Percentiles rank a stretch among this genome's conserved stretches.
phyloP scores from a whole-genome alignment of 352 stramenopile species.

The Globisporangium megalacanthum region DNA sequence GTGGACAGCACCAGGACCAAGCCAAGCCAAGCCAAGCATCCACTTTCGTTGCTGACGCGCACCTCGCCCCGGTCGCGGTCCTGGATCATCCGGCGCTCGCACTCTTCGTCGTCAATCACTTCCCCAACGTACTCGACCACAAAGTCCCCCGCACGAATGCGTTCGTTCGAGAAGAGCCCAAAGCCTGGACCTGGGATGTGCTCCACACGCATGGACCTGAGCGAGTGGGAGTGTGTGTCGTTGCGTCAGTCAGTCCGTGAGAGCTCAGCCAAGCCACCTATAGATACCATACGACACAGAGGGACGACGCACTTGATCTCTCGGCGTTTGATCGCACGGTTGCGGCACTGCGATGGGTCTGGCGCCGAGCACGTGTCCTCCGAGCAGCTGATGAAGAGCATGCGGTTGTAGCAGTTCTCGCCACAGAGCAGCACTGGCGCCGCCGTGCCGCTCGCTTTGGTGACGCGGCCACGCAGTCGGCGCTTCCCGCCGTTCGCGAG shows the following conservation, averaged over 20 bases:
- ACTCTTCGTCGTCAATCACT: slow-evolving; percentile 89
- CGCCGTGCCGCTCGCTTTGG: neutral
- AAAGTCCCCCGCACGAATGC: slow-evolving; percentile 77
- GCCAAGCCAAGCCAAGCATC: no score
- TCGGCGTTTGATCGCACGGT: slow-evolving; percentile 63
- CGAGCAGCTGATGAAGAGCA: slow-evolving; percentile 81
- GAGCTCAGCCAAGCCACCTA: neutral
- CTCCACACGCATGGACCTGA: slow-evolving; percentile 44
- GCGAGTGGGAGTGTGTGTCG: neutral
- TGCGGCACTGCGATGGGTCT: slow-evolving; percentile 58
- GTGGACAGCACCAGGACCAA: neutral
- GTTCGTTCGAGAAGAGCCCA: slow-evolving; percentile 79
- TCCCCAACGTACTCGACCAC: slow-evolving; percentile 94
- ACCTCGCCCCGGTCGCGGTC: slow-evolving; percentile 56
- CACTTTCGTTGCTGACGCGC: neutral
- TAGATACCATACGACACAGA: neutral
- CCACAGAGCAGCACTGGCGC: slow-evolving; percentile 26
- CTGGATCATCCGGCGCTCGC: slow-evolving; percentile 50
- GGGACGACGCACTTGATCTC: slow-evolving; percentile 40
- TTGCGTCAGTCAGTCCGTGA: no score
- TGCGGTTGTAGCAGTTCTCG: slow-evolving; percentile 78
- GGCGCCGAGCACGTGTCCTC: slow-evolving; percentile 72
- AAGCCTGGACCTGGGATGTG: slow-evolving; percentile 87
- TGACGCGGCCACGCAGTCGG: slow-evolving; percentile 1
- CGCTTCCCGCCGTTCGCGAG: slow-evolving; percentile 12